Conservation (phyloP, 495 filamentous ascomycete species). For the Podospora tetraspora region DNA sequence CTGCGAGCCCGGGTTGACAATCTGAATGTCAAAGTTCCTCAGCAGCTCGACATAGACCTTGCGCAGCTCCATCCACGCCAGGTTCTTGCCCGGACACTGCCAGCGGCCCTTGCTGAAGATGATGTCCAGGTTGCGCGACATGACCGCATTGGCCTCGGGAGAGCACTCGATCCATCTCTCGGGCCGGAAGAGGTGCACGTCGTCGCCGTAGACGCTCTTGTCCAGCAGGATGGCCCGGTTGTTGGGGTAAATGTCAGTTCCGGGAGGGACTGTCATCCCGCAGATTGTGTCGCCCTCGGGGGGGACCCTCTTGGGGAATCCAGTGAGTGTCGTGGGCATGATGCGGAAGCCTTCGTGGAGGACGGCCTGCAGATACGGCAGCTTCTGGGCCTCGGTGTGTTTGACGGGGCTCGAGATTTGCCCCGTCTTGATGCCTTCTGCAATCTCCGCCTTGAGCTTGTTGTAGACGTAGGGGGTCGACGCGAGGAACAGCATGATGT, state of each 20-base stretch:
- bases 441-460: conserved; percentile 54
- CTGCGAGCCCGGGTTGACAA: neutral
- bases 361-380: conserved; percentile 33
- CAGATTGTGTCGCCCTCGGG: conserved; percentile 41
- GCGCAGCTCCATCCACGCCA: conserved; percentile 15
- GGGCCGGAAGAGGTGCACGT: conserved; percentile 43
- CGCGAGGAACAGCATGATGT: conserved; percentile 48
- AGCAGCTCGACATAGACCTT: conserved; percentile 14
- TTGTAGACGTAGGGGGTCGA: conserved; percentile 40
- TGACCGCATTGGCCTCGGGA: neutral
- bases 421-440: conserved; percentile 26
- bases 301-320: conserved; percentile 22
- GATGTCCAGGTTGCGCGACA: conserved; percentile 6
- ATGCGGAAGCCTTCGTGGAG: conserved; percentile 30
- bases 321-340: conserved; percentile 14
- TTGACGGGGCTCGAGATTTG: conserved; percentile 51
- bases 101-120: conserved; percentile 8
- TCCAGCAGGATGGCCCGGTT: conserved; percentile 30
- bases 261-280: conserved; percentile 26
- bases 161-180: conserved; percentile 45
- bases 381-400: conserved; percentile 50
- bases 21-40: conserved; percentile 13
- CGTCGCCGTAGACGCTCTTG: conserved; percentile 40
- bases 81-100: conserved; percentile 12
- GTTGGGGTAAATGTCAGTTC: conserved; percentile 30